Base-by-base conservation (phyloP, 495 filamentous ascomycete species). In the Bryoglossum gracile region DNA sequence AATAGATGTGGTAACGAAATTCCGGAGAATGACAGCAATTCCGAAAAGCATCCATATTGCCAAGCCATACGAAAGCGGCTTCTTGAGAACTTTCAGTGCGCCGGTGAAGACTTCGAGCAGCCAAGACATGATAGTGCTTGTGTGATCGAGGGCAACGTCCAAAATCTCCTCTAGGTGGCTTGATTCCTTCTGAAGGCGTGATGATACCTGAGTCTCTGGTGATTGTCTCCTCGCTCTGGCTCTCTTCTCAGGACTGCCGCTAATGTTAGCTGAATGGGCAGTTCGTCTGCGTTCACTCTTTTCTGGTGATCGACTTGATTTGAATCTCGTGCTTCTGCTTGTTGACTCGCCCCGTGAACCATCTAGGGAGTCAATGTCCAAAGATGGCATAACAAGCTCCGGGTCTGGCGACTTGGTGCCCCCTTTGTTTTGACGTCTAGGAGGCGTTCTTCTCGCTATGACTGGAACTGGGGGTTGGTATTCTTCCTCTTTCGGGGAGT, bases 11-110 rank as follows among this genome's bases (percentile, higher is more conserved):
- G 71, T 72, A 11, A 80, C 49, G 53, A 77, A 65, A 51, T 78
- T 77, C 16, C 72, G 66, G 25, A 68, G 63, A 32, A 79, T 56
- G 38, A 76, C 63, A 14, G 72, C 25, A 4, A 70, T 54, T 40
- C 75, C 73, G 50, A 74, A 62, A 2, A 68, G 59, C 8, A 81
- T 48, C 49, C 74, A 83, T 38, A 75, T 16, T 6, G 76, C 72
- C 3, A 82, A 52, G 3, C 75, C 38, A 40, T 75, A 66, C n/a
- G 74, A 74, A 22, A 84, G 51, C 2, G 80, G 72, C 35, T 65
- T 73, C 57, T 79, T 76, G 8, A 73, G 58, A 40, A 70, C 69
- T 18, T 65, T 61, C 14, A 83, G 66, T 30, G 75, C 68, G 17
- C 70, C 60, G 9, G 60, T 65, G 3, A 79, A 21, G n/a, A 81